Percentiles rank a stretch among this genome's conserved stretches.
Conservation (phyloP, 306 rosid genomes). For the Gleditsia sinensis region DNA sequence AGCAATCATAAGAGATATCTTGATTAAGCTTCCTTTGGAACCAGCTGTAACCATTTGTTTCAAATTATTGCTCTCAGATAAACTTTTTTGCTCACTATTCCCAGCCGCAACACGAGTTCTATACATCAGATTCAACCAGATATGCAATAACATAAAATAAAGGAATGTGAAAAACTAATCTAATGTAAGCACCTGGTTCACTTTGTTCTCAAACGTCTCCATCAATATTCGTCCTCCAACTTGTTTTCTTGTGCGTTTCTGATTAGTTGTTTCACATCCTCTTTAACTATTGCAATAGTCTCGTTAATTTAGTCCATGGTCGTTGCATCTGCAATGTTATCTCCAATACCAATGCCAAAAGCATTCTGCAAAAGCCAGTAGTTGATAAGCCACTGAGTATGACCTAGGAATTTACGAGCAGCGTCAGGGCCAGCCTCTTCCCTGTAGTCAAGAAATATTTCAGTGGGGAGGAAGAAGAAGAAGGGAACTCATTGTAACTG, state of each 20-base stretch:
- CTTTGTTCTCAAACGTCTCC: conserved; percentile 97
- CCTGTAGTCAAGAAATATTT: conserved; percentile 53
- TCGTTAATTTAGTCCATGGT: conserved; percentile 93
- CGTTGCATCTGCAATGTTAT: conserved; percentile 94
- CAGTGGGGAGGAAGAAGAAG: conserved; percentile 1
- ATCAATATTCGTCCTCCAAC: conserved; percentile 96
- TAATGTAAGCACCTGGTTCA: conserved; percentile 69
- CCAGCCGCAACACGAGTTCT: conserved; percentile 99
- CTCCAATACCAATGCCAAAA: conserved; percentile 97
- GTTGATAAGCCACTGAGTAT: conserved; percentile 98
- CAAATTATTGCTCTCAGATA: conserved; percentile 91
- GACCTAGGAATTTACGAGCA: conserved; percentile 97
- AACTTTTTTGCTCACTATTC: conserved; percentile 94
- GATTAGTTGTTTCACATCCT: conserved; percentile 87
- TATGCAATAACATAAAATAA: conserved; percentile 8
- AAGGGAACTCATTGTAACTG: conserved; percentile 12
- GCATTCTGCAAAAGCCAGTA: conserved; percentile 97
- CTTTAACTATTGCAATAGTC: conserved; percentile 85
- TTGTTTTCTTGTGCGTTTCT: conserved; percentile 80
- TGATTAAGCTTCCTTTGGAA: conserved; percentile 97
- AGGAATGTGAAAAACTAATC: conserved; percentile 16
- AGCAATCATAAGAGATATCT: conserved; percentile 99
- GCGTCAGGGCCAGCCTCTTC: conserved; percentile 99
- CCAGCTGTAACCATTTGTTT: conserved; percentile 99
- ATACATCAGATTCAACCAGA: conserved; percentile 26